Percentiles rank a stretch among this genome's conserved stretches.
Evolutionary conservation across 257 asterid species (phyloP).

Genomic region (Fraxinus anomala): DNA sequence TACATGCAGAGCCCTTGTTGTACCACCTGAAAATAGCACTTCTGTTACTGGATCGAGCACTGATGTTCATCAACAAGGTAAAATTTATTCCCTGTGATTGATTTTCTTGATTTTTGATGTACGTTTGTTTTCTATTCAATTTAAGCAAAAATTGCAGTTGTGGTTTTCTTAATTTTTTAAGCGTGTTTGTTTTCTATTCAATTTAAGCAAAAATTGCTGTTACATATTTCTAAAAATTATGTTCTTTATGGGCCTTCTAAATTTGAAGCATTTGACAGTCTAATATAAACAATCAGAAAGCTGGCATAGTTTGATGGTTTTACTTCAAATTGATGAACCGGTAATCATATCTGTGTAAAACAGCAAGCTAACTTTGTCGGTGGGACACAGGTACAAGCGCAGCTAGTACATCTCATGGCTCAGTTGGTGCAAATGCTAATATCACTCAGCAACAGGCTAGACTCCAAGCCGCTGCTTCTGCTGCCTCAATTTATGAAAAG

Average conservation of each 20-base stretch:
- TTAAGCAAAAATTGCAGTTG: not conserved
- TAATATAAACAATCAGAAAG: slow-evolving; percentile 5
- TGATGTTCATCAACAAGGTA: slow-evolving; percentile 69
- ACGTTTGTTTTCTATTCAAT: not conserved
- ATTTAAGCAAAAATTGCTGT: not conserved
- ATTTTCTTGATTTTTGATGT: slow-evolving; percentile 10
- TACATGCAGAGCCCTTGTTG: slow-evolving; percentile 94
- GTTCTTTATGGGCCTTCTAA: not conserved
- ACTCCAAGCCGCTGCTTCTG: slow-evolving; percentile 86
- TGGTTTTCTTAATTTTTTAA: slow-evolving; percentile 2
- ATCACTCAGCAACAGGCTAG: slow-evolving; percentile 70
- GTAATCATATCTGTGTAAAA: slow-evolving; percentile 6
- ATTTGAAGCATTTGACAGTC: slow-evolving; percentile 5
- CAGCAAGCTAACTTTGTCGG: slow-evolving; percentile 26
- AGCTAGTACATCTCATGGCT: slow-evolving; percentile 57
- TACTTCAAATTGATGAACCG: slow-evolving; percentile 13
- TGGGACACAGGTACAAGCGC: slow-evolving; percentile 58
- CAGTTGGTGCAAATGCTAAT: slow-evolving; percentile 47
- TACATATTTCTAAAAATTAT: not conserved
- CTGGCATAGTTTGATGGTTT: slow-evolving; percentile 9
- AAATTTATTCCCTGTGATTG: slow-evolving; percentile 15
- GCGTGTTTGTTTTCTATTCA: not conserved
- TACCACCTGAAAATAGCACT: slow-evolving; percentile 75
- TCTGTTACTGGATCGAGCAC: slow-evolving; percentile 49
- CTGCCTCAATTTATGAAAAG: slow-evolving; percentile 75